Evolutionary conservation across 768 basidiomycete species (phyloP).

Genomic region (Russula dissimulans): DNA sequence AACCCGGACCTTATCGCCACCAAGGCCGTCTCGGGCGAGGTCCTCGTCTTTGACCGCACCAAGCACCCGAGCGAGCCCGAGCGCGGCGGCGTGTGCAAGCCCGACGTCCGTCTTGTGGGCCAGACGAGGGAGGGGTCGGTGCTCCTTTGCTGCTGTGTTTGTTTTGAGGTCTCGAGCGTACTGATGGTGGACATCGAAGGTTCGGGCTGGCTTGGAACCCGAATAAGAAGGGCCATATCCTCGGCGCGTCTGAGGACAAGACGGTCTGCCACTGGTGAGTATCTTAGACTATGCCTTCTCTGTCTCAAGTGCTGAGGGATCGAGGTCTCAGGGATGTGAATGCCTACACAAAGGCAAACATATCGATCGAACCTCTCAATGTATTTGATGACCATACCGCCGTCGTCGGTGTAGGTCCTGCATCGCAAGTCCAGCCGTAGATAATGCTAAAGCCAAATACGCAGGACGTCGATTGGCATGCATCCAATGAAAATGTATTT

Average conservation of each 20-base stretch:
- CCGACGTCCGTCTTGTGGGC: constrained; percentile 84
- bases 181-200: constrained; percentile 31
- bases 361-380: constrained; percentile 72
- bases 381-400: constrained; percentile 85
- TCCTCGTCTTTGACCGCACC: constrained; percentile 92
- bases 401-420: constrained; percentile 72
- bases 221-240: constrained; percentile 67
- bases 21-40: constrained; percentile 84
- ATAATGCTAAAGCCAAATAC: background rate
- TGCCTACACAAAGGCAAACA: constrained; percentile 71
- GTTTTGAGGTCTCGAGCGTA: background rate
- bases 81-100: constrained; percentile 72
- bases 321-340: constrained; percentile 70
- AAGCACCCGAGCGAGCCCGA: constrained; percentile 94
- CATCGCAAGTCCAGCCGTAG: background rate
- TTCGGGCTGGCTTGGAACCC: constrained; percentile 95
- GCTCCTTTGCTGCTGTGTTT: background rate
- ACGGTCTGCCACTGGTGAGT: constrained; percentile 86
- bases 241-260: constrained; percentile 92
- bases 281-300: background rate
- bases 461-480: constrained; percentile 96
- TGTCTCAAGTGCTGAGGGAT: constrained; percentile 3
- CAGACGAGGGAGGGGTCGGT: constrained; percentile 89
- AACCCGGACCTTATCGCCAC: constrained; percentile 96
- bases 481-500: constrained; percentile 70